These are phyloP conservation scores for Spathaspora sp. DNA, from an alignment of 805 yeast species.

Conservation along the genomic window DNA sequence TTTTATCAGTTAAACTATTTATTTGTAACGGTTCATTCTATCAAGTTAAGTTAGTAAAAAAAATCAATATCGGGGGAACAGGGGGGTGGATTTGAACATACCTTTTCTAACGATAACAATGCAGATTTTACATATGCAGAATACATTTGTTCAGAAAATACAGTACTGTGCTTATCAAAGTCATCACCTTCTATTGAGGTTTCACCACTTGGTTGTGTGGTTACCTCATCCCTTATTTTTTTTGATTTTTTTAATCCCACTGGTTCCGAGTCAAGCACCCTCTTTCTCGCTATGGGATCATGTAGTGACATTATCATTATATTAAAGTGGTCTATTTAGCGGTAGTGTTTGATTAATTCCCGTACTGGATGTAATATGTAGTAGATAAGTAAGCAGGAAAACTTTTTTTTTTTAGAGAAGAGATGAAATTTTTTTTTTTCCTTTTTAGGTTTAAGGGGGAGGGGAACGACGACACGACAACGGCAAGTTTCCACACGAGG, in stretches of 20 bases:
- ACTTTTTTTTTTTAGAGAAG: slow-evolving; percentile 8
- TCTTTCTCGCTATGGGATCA: slow-evolving; percentile 10
- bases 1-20: slow-evolving; percentile 56
- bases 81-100: slow-evolving; percentile 17
- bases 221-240: slow-evolving; percentile 13
- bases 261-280: slow-evolving; percentile 1
- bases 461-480: background rate
- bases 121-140: slow-evolving; percentile 58
- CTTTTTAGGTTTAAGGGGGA: background rate
- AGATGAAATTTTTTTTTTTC: slow-evolving; percentile 7
- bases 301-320: slow-evolving; percentile 11
- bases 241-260: slow-evolving; percentile 6
- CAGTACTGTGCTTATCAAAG: slow-evolving; percentile 5
- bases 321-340: background rate
- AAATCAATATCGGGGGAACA: background rate
- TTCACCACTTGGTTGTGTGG: background rate
- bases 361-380: background rate
- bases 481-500: background rate
- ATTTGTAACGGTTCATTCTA: slow-evolving; percentile 51
- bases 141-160: slow-evolving; percentile 29
- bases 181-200: slow-evolving; percentile 4
- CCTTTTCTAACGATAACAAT: slow-evolving; percentile 62
- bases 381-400: background rate
- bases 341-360: background rate
- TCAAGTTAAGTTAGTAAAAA: slow-evolving; percentile 3